Evolutionary conservation across 225 moss, liverwort and hornwort species (phyloP).

Genomic region (Takakia lepidozioides): DNA sequence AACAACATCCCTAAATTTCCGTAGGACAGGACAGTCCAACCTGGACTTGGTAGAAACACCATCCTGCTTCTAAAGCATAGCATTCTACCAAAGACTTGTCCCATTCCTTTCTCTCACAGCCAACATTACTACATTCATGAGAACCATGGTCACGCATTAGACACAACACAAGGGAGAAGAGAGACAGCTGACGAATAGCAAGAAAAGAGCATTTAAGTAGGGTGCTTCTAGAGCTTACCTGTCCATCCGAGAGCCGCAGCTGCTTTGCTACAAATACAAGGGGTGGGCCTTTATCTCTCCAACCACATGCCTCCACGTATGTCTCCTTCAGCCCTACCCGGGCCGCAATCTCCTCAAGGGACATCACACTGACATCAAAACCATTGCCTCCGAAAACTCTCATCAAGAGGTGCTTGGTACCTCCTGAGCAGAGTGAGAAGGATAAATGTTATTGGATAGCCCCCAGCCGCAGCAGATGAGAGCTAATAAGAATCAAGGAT

Average conservation of each 20-base stretch:
- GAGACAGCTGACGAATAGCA: background rate
- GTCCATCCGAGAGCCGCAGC: constrained; percentile 70
- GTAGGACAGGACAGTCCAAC: background rate
- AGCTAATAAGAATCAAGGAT: no score
- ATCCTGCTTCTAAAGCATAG: no score
- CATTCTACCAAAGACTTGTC: no score
- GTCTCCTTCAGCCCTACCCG: constrained; percentile 10
- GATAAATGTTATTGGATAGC: no score
- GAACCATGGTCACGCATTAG: no score
- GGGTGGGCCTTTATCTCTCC: constrained; percentile 4
- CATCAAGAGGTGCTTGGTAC: constrained; percentile 19
- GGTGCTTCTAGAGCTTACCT: constrained; percentile 43
- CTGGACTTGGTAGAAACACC: no score
- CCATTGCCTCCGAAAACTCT: constrained; percentile 44
- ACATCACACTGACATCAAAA: constrained; percentile 32
- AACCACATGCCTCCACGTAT: background rate
- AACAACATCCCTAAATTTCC: no score
- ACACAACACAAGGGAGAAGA: background rate
- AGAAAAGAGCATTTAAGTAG: no score
- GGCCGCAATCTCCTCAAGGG: constrained; percentile 21
- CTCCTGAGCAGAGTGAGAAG: constrained; percentile 42
- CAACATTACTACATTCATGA: no score
- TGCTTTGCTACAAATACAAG: constrained; percentile 61
- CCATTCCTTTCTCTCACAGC: no score
- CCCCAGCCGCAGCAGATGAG: no score